phyloP scores from a whole-genome alignment of 2,329 filamentous ascomycete species.

The Xylaria digitata region DNA sequence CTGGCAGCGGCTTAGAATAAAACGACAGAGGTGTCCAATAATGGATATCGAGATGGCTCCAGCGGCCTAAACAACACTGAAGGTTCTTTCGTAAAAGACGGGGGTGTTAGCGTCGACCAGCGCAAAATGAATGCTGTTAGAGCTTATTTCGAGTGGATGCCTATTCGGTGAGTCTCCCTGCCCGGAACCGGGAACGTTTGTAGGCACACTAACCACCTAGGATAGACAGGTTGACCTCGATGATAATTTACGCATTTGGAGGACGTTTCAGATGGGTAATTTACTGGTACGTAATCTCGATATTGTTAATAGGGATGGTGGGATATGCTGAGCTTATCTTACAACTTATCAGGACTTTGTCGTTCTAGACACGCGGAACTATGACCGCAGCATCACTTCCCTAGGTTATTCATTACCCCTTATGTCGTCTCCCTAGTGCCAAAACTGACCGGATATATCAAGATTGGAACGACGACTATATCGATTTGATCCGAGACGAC shows the following conservation, averaged over 20 bases:
- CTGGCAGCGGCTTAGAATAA: slow-evolving; percentile 12
- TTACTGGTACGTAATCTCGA: slow-evolving; percentile 55
- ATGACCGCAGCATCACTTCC: slow-evolving; percentile 72
- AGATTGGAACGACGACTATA: slow-evolving; percentile 71
- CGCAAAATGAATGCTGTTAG: slow-evolving; percentile 79
- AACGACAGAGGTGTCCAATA: slow-evolving; percentile 67
- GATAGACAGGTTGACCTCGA: slow-evolving; percentile 72
- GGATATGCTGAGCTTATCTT: slow-evolving; percentile 61
- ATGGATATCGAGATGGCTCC: slow-evolving; percentile 72
- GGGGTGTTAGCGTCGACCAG: slow-evolving; percentile 74
- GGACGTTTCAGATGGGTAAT: slow-evolving; percentile 72
- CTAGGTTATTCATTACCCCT: slow-evolving; percentile 44
- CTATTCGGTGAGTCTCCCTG: slow-evolving; percentile 56
- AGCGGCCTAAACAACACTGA: slow-evolving; percentile 73
- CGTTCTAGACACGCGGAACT: slow-evolving; percentile 76
- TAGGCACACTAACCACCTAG: slow-evolving; percentile 48
- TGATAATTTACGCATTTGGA: slow-evolving; percentile 76
- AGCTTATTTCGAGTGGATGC: slow-evolving; percentile 76
- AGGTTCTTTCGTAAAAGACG: slow-evolving; percentile 69
- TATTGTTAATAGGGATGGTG: background rate
- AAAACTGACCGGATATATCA: slow-evolving; percentile 48
- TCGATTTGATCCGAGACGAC: slow-evolving; percentile 72
- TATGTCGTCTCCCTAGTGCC: background rate
- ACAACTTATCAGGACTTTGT: slow-evolving; percentile 63
- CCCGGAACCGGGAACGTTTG: slow-evolving; percentile 6